phyloP scores from a whole-genome alignment of 2,329 filamentous ascomycete genomes.

The Aspergillus fijiensis region DNA sequence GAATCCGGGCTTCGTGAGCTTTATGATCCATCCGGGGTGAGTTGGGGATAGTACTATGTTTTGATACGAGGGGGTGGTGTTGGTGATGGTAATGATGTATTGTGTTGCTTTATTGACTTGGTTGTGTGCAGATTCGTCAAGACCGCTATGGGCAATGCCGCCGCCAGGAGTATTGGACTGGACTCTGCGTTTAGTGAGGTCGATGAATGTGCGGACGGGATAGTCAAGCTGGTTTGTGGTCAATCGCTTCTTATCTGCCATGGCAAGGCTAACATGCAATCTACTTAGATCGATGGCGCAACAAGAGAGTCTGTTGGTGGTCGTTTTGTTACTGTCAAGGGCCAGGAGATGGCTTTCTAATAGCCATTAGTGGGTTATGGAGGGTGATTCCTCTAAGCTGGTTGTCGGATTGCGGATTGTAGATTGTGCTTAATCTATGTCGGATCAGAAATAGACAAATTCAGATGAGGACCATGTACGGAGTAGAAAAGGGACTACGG shows the following conservation, averaged over 20 bases:
- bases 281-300: not conserved
- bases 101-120: not conserved
- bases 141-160: not conserved
- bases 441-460: no score
- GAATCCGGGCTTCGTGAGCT: not conserved
- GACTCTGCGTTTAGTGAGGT: not conserved
- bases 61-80: no score
- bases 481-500: no score
- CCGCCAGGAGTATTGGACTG: constrained; percentile 3
- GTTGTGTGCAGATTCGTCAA: not conserved
- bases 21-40: constrained; percentile 2
- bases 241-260: not conserved
- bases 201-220: not conserved
- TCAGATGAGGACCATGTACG: no score
- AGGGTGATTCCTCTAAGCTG: no score
- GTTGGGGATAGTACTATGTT: not conserved
- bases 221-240: constrained; percentile 1
- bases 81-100: not conserved
- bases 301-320: constrained; percentile 4
- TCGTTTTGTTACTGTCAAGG: not conserved
- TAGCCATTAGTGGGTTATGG: not conserved
- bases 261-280: not conserved
- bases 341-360: not conserved
- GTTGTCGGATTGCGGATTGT: no score
- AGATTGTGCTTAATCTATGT: no score